These are phyloP conservation scores for Ulota crispa DNA, from an alignment of 225 moss, liverwort and hornwort genomes.

Conservation along the genomic window DNA sequence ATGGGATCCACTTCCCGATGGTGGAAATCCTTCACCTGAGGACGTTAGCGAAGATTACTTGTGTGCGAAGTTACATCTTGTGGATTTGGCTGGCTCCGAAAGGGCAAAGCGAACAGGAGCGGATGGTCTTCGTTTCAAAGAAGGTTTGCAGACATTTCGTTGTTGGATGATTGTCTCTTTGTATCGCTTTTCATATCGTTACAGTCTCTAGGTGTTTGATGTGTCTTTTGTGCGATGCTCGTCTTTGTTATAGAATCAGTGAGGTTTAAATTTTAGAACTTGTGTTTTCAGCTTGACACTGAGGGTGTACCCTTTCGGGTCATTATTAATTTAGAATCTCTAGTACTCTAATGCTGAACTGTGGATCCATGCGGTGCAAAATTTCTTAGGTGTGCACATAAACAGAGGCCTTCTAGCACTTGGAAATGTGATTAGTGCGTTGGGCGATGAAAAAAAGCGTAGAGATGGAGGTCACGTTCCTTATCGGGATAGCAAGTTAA, in stretches of 20 bases:
- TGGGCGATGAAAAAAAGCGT: constrained; percentile 93
- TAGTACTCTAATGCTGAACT: constrained; percentile 11
- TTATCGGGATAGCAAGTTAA: constrained; percentile 94
- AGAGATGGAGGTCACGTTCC: constrained; percentile 97
- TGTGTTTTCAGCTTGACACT: not conserved
- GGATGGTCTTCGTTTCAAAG: constrained; percentile 70
- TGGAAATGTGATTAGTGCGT: constrained; percentile 95
- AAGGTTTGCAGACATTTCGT: constrained; percentile 51
- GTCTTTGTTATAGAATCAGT: not conserved
- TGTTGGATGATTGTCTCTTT: not conserved
- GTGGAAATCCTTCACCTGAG: constrained; percentile 58
- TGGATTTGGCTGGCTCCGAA: constrained; percentile 96
- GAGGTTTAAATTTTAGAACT: not conserved
- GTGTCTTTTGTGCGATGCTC: constrained; percentile 8
- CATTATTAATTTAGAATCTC: not conserved
- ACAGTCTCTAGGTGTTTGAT: not conserved
- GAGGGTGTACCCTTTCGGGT: not conserved
- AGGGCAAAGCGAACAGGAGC: constrained; percentile 72
- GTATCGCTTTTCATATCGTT: constrained; percentile 12
- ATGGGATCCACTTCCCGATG: constrained; percentile 69
- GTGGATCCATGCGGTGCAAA: constrained; percentile 10
- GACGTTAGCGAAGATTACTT: constrained; percentile 84
- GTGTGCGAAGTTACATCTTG: constrained; percentile 93
- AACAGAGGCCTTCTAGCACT: constrained; percentile 90
- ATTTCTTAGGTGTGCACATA: constrained; percentile 78